Evolutionary conservation across 179 eudicot species (phyloP).

Genomic region (Actinidia arguta): DNA sequence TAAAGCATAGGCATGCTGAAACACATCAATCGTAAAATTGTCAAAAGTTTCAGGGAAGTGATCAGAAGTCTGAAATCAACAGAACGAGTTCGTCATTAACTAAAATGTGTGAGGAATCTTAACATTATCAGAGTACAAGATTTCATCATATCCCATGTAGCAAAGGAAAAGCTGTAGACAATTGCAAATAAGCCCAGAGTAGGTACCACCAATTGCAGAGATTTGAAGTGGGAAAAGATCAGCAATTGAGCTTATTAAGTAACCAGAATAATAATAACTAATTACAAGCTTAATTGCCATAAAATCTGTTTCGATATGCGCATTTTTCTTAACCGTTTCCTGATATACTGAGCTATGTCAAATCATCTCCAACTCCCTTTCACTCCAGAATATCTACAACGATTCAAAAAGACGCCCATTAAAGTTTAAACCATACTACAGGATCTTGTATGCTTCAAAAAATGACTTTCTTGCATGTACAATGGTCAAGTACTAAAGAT

Average conservation of each 20-base stretch:
- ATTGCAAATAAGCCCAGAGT: too few species aligned
- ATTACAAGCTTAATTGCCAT: slow-evolving; percentile 56
- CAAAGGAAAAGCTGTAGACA: too few species aligned
- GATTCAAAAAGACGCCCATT: not conserved
- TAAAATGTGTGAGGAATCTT: not conserved
- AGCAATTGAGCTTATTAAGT: too few species aligned
- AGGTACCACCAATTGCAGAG: too few species aligned
- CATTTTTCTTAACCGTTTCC: slow-evolving; percentile 54
- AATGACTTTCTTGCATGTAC: not conserved
- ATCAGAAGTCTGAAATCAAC: slow-evolving; percentile 58
- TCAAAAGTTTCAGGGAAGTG: slow-evolving; percentile 46
- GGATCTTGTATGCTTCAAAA: slow-evolving; percentile 1
- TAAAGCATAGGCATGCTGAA: slow-evolving; percentile 66
- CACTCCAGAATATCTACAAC: slow-evolving; percentile 74
- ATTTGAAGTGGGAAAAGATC: too few species aligned
- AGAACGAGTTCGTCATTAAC: not conserved
- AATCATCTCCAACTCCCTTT: slow-evolving; percentile 73
- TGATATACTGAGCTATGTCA: slow-evolving; percentile 53
- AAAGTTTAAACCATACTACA: not conserved
- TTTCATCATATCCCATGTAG: too few species aligned
- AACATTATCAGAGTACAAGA: not conserved
- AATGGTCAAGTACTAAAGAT: not conserved
- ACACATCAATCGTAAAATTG: slow-evolving; percentile 55
- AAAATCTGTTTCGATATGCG: slow-evolving; percentile 55
- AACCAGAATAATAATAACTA: not conserved